Evolutionary conservation across 1,284 basidiomycete genomes (phyloP).

Genomic region (Naganishia cerealis): DNA sequence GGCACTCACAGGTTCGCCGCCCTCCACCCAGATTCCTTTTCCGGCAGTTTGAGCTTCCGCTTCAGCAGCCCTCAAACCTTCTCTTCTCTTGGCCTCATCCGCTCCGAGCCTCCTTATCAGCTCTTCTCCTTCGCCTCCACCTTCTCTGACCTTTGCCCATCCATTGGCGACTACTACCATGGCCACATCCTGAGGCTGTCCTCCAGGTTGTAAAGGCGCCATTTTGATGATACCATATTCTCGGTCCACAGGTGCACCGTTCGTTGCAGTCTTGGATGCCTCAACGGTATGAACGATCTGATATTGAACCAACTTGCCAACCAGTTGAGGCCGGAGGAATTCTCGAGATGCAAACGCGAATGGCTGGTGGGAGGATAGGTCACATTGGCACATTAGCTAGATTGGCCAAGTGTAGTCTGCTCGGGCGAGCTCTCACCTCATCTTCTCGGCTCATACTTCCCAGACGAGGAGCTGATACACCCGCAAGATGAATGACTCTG

Average conservation of each 20-base stretch:
- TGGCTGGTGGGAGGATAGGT: constrained; percentile 57
- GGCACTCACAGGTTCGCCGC: constrained; percentile 61
- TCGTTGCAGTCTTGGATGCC: constrained; percentile 34
- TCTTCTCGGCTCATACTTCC: constrained; percentile 79
- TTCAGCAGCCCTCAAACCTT: constrained; percentile 61
- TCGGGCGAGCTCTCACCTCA: constrained; percentile 61
- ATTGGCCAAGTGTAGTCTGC: constrained; percentile 1
- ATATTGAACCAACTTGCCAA: constrained; percentile 73
- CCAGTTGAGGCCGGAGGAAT: constrained; percentile 76
- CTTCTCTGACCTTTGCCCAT: constrained; percentile 89
- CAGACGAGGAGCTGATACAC: constrained; percentile 74
- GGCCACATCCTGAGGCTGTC: constrained; percentile 64
- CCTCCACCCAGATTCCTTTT: constrained; percentile 80
- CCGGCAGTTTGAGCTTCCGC: constrained; percentile 73
- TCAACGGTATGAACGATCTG: constrained; percentile 50
- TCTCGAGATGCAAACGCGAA: constrained; percentile 92
- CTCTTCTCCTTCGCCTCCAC: constrained; percentile 53
- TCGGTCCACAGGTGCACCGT: constrained; percentile 37
- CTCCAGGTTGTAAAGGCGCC: constrained; percentile 52
- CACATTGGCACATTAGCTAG: constrained; percentile 2
- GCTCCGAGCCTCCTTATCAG: constrained; percentile 57
- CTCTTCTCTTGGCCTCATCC: constrained; percentile 71
- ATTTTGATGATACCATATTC: constrained; percentile 53
- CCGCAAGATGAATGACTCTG: constrained; percentile 82
- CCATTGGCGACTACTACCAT: constrained; percentile 77